A percentile compares a stretch with the other conserved stretches of the same genome.
phyloP scores from a whole-genome alignment of 129 eudicot species.

The Artemisia tridentata region DNA sequence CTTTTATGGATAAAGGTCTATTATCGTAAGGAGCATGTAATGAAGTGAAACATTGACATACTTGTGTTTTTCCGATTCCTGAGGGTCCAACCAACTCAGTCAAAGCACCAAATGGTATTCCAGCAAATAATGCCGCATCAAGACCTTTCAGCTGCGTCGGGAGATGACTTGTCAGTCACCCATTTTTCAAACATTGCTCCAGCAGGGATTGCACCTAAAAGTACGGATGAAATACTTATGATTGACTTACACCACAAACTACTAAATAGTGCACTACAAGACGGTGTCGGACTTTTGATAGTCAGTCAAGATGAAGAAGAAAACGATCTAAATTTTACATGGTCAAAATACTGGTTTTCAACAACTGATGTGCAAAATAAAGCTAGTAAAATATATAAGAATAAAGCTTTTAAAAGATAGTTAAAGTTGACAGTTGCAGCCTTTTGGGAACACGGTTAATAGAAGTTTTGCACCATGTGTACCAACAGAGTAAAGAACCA shows the following conservation, averaged over 20 bases:
- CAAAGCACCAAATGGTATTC: conserved; percentile 33
- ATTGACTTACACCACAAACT: not conserved
- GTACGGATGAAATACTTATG: conserved; percentile 22
- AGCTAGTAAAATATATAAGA: not conserved
- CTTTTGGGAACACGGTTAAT: not conserved
- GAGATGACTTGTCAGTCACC: conserved; percentile 33
- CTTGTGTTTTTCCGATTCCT: conserved; percentile 52
- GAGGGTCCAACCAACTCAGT: conserved; percentile 96
- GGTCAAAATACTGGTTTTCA: too few species aligned
- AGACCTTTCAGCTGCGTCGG: not conserved
- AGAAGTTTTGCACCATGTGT: not conserved
- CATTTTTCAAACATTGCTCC: conserved; percentile 53
- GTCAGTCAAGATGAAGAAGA: not conserved
- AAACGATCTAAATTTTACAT: not conserved
- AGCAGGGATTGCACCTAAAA: conserved; percentile 60
- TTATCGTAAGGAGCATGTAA: not conserved
- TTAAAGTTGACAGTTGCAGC: not conserved
- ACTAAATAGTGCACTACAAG: not conserved
- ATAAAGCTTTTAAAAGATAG: not conserved
- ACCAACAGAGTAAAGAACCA: too few species aligned
- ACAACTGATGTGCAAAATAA: too few species aligned
- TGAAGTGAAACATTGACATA: conserved; percentile 2
- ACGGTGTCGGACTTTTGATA: not conserved
- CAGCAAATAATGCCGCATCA: not conserved
- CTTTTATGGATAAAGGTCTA: not conserved